phyloP scores from a whole-genome alignment of 148 eudicot species.

The Limonium bicolor region DNA sequence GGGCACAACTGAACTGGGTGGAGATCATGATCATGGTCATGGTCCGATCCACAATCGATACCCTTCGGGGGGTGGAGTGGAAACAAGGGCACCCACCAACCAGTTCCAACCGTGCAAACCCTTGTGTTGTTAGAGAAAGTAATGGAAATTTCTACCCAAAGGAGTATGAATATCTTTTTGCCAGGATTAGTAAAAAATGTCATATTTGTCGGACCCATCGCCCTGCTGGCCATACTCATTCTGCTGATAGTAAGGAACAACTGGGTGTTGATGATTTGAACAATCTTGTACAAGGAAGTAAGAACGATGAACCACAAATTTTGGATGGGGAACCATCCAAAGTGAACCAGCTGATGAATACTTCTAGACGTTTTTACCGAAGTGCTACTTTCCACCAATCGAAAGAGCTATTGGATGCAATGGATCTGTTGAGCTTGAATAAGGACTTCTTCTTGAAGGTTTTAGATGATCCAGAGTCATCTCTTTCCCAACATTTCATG shows the following conservation, averaged over 20 bases:
- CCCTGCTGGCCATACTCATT: neutral
- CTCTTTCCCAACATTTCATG: constrained; percentile 16
- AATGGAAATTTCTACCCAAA: neutral
- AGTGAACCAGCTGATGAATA: constrained; percentile 1
- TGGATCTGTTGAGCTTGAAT: constrained; percentile 26
- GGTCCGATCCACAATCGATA: neutral
- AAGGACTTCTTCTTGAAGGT: constrained; percentile 40
- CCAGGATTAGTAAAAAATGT: too few species aligned
- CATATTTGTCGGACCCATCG: neutral
- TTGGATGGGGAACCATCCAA: neutral
- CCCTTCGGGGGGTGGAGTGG: neutral
- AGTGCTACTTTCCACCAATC: constrained; percentile 29
- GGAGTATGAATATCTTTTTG: too few species aligned
- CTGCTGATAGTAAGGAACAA: neutral
- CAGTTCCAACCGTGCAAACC: neutral
- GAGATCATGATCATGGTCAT: constrained; percentile 8
- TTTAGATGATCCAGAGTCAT: constrained; percentile 25
- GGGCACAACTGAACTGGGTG: constrained; percentile 4
- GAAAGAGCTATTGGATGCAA: constrained; percentile 28
- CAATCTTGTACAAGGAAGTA: neutral
- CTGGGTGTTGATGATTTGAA: neutral
- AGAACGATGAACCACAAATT: constrained; percentile 6
- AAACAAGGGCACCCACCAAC: too few species aligned
- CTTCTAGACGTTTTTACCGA: constrained; percentile 10
- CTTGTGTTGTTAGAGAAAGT: neutral